Base-by-base conservation (phyloP, 352 stramenopile species). In the Phytophthora niederhauseri region DNA sequence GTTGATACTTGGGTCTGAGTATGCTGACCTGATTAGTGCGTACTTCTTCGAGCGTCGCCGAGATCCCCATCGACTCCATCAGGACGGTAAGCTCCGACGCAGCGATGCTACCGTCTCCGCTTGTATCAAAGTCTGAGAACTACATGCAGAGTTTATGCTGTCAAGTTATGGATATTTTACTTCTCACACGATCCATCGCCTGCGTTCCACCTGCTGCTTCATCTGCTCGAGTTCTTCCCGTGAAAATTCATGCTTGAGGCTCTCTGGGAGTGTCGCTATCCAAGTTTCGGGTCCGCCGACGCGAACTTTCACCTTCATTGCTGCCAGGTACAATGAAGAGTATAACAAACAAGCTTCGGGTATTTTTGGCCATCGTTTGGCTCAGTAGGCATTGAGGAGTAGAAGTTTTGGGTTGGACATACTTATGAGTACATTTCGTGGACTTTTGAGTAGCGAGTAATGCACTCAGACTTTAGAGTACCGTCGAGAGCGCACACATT, bases 101-200 rank as follows among this genome's bases (percentile, higher is more conserved):
- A 12, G 81, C 77, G 58, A 92, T 87, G 61, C 81, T 89, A 6
- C 83, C 83, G 22, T 89, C 83, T 2, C 83, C 83, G 49, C 79
- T 90, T 53, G 73, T 80, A 52, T 92, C 83, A 72, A 92, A 90
- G 58, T 89, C 83, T 22, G 72, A 84, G 55, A 92, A 92, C 83
- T 92, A 12, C 26, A 22, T 31, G 28, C 1, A 31, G 6, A 31
- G 28, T 31, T 8, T 9, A 31, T 6, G 28, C 28, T 31, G 28
- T 31, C 28, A 31, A 7, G 28, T 31, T 31, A 31, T 31, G 28
- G 28, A 1, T 8, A 19, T n/a, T n/a, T 38, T 24, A n/a, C 6
- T 15, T 15, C 34, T 43, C 6, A 31, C 28, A 6, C 6, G 6
- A 9, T 17, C 20, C 4, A 63, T 12, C 14, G 17, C 1, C 11